Percentiles rank a stretch among this genome's conserved stretches.
Conservation (phyloP, 306 rosid genomes). For the Castanopsis chinensis region DNA sequence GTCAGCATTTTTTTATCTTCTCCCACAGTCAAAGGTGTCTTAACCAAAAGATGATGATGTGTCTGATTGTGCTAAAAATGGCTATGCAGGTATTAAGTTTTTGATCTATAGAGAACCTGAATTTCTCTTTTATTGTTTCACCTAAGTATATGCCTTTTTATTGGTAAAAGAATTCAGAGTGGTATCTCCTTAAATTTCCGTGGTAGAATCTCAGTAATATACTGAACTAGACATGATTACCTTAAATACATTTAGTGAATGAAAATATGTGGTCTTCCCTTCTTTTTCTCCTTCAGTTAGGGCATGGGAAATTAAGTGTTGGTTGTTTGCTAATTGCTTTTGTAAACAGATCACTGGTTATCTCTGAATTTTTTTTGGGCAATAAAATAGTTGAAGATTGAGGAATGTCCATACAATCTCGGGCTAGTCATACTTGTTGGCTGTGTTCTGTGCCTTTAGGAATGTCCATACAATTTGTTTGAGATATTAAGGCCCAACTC, state of each 20-base stretch:
- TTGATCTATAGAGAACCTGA: not conserved
- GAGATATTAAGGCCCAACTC: no score
- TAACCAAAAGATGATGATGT: constrained; percentile 48
- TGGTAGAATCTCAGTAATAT: not conserved
- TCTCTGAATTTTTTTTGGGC: not conserved
- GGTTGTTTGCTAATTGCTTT: not conserved
- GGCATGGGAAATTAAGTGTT: not conserved
- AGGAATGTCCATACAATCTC: no score
- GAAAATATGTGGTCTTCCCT: not conserved
- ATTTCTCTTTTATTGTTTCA: not conserved
- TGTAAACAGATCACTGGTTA: not conserved
- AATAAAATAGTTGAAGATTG: not conserved
- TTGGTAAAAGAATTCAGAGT: constrained; percentile 12
- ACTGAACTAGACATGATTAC: not conserved
- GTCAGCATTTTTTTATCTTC: constrained; percentile 8
- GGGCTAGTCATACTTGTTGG: no score
- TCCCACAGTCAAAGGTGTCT: constrained; percentile 42
- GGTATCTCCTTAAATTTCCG: not conserved
- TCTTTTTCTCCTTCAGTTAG: not conserved
- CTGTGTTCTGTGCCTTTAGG: no score
- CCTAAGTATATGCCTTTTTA: not conserved
- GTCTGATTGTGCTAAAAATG: no score
- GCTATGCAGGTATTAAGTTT: constrained; percentile 71
- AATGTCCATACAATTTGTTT: no score
- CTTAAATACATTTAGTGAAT: not conserved